phyloP scores from a whole-genome alignment of 2,329 filamentous ascomycete genomes.

The Gaeumannomyces sp. region DNA sequence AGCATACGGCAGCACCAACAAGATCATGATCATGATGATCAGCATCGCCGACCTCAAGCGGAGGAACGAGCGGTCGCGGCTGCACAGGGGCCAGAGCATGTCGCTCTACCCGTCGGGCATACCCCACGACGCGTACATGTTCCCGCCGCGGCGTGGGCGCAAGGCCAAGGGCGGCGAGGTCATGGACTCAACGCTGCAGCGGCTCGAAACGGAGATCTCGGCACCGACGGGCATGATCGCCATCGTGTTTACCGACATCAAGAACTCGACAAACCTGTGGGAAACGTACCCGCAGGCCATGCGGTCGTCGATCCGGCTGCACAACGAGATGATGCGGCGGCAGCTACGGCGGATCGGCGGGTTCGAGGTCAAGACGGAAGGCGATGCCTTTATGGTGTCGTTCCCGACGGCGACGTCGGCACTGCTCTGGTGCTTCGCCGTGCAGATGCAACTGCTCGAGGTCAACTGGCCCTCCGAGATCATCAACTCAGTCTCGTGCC shows the following conservation, averaged over 20 bases:
- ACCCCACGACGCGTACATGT: constrained; percentile 62
- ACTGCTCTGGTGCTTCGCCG: constrained; percentile 91
- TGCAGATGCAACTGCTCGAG: constrained; percentile 81
- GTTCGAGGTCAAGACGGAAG: constrained; percentile 99
- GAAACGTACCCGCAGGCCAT: constrained; percentile 92
- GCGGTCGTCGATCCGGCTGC: constrained; percentile 92
- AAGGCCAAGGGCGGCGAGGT: constrained; percentile 56
- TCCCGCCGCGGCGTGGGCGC: constrained; percentile 58
- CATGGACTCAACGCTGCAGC: constrained; percentile 80
- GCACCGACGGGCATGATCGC: constrained; percentile 86
- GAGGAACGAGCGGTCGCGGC: constrained; percentile 65
- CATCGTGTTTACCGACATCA: constrained; percentile 98
- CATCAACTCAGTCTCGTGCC: constrained; percentile 76
- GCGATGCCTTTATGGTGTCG: constrained; percentile 98
- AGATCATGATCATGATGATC: constrained; percentile 99
- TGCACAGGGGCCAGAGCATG: constrained; percentile 74
- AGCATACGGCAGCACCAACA: constrained; percentile 86
- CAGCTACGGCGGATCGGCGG: constrained; percentile 90
- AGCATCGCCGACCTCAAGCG: constrained; percentile 87
- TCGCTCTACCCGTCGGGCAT: constrained; percentile 74
- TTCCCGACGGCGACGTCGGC: constrained; percentile 95
- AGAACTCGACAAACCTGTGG: constrained; percentile 94
- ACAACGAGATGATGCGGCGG: constrained; percentile 94
- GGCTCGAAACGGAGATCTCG: constrained; percentile 84
- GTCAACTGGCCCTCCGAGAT: constrained; percentile 93